A percentile compares a stretch with the other conserved stretches of the same genome.
phyloP scores from a whole-genome alignment of 345 rosid species.

The Trapa bicornis region DNA sequence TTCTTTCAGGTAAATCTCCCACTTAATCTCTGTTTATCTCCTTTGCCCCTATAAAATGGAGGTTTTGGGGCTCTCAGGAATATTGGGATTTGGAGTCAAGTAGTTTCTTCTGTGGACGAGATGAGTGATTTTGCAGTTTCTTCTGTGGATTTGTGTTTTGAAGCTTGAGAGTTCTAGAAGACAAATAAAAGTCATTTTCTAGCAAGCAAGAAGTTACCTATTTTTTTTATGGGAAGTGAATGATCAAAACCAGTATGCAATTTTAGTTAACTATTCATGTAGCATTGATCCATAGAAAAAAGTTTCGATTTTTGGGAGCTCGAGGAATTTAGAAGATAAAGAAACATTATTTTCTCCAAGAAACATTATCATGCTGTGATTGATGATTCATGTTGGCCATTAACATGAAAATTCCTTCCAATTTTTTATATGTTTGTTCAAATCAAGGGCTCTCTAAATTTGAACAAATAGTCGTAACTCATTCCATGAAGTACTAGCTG shows the following conservation, averaged over 20 bases:
- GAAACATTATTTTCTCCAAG: too few relatives aligned
- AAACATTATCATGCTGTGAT: neutral
- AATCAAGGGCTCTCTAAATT: neutral
- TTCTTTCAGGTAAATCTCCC: conserved; percentile 44
- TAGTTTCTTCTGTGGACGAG: neutral
- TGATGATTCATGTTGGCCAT: neutral
- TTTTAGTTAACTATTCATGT: neutral
- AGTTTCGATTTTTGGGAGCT: neutral
- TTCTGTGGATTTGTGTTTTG: neutral
- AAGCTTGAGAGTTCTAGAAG: neutral
- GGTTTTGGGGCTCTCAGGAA: neutral
- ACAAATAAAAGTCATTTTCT: neutral
- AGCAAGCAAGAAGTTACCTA: neutral
- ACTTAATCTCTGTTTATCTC: neutral
- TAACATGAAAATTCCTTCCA: neutral
- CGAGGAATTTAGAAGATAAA: too few relatives aligned
- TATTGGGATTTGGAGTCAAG: neutral
- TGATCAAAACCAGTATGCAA: neutral
- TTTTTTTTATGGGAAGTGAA: neutral
- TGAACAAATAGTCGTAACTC: neutral
- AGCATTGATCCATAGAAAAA: neutral
- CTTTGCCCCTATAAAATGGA: neutral
- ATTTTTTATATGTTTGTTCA: neutral
- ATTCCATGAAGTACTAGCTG: neutral
- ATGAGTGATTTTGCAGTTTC: neutral